A percentile compares a stretch with the other conserved stretches of the same genome.
Evolutionary conservation across 805 yeast species (phyloP).

Genomic region (Cyberlindnera maritima): DNA sequence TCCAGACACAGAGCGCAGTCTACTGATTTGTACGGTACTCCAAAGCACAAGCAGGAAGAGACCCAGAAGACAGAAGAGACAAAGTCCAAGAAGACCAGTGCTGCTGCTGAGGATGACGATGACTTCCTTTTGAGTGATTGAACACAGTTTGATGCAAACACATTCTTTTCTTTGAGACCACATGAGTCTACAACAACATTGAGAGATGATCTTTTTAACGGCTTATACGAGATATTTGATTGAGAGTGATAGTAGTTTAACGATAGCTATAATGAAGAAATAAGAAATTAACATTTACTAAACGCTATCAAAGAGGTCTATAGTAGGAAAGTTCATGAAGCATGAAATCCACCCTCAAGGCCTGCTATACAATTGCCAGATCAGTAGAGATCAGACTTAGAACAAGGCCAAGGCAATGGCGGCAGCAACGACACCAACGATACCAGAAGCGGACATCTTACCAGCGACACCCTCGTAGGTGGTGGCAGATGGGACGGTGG

Average conservation of each 20-base stretch:
- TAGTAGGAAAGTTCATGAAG: too few species aligned
- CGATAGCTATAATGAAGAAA: background rate
- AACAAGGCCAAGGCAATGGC: conserved; percentile 12
- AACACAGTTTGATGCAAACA: background rate
- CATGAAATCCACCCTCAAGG: background rate
- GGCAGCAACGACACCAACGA: conserved; percentile 11
- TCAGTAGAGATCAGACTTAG: conserved; percentile 1
- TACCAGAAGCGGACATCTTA: conserved; percentile 6
- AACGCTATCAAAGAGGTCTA: background rate
- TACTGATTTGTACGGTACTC: conserved; percentile 27
- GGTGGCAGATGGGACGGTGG: conserved; percentile 7
- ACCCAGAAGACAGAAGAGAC: background rate
- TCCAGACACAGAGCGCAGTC: conserved; percentile 30
- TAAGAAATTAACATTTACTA: background rate
- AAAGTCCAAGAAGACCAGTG: background rate
- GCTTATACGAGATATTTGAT: too few species aligned
- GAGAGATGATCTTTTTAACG: too few species aligned
- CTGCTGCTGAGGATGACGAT: conserved; percentile 35
- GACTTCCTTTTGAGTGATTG: conserved; percentile 40
- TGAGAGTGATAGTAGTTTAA: too few species aligned
- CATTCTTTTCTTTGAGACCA: background rate
- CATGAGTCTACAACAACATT: background rate
- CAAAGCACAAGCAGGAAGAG: conserved; percentile 14
- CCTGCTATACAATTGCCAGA: too few species aligned
- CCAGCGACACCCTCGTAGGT: conserved; percentile 12